Evolutionary conservation across 441 rosid genomes (phyloP), one percentile per base, ranked within the genome.

Genomic region (Theobroma grandiflorum): DNA sequence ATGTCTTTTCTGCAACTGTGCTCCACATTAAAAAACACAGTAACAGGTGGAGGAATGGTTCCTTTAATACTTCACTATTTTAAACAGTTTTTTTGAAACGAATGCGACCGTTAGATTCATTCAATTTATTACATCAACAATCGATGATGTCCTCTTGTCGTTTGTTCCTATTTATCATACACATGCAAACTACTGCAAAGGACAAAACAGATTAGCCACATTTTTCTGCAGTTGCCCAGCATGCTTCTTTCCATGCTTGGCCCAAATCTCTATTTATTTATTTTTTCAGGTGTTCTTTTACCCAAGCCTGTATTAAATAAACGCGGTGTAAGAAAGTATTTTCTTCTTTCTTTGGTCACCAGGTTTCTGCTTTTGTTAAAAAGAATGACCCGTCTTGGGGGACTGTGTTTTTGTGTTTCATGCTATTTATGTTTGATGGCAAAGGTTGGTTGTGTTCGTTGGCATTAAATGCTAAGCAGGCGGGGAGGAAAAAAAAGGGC

Each of bases 41-140:
- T 0, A 33, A 52, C 45, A 50, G 45, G 33, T 9, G 14, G 1
- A 33, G 37, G 14, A 52, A 72, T 16, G 9, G 62, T 35, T 52
- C 52, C 16, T 35, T 72, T 18, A 43, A 5, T 47, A 43, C 16
- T 26, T 7, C 10, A 18, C 33, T 9, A 3, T 15, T 68, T 68
- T 69, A 12, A 12, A 69, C 18, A 22, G 3, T 45, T 47, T 14
- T 14, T 40, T 72, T 72, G 62, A 53, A 72, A 72, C n/a, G 31
- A 35, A 53, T 53, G 18, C 1, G 62, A 37, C 64, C 64, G 50
- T 72, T 72, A 53, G 64, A 37, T n/a, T 72, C 63, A 11, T 37
- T 53, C 47, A 53, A 53, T 35, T 52, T 72, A 52, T 52, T 72
- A 52, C 61, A 50, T 62, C 26, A 72, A 72, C 26, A 71, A 33